These are phyloP conservation scores for Metarhizium brunneum DNA, from an alignment of 2,329 filamentous ascomycete species.

Conservation along the genomic window DNA sequence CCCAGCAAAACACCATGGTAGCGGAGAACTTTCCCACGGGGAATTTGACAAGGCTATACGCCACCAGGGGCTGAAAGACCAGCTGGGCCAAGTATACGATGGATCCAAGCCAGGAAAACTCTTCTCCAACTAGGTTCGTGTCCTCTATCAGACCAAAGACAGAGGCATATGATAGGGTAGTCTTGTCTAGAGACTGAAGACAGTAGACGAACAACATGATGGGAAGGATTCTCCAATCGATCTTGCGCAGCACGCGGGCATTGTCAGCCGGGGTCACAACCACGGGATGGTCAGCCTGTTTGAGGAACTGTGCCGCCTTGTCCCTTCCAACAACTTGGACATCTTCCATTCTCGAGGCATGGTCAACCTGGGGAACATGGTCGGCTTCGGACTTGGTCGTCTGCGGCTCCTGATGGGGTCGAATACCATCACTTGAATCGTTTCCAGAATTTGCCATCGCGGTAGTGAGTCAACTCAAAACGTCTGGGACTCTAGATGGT, in stretches of 20 bases:
- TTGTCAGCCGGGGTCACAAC: conserved; percentile 43
- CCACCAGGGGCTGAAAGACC: conserved; percentile 41
- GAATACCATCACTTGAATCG: neutral
- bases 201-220: conserved; percentile 50
- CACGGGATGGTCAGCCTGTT: conserved; percentile 32
- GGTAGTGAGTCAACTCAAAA: neutral
- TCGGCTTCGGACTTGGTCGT: neutral
- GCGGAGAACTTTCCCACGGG: conserved; percentile 46
- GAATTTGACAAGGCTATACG: conserved; percentile 43
- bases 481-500: neutral
- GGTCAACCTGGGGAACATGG: neutral
- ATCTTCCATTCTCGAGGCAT: neutral
- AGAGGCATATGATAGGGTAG: conserved; percentile 50
- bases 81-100: conserved; percentile 44
- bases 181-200: conserved; percentile 54
- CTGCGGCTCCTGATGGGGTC: neutral
- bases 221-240: conserved; percentile 40
- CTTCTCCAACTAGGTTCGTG: conserved; percentile 43
- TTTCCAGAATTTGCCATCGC: neutral
- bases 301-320: conserved; percentile 40
- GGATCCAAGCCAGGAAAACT: conserved; percentile 53
- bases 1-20: conserved; percentile 43
- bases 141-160: conserved; percentile 54
- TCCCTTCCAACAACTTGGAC: conserved; percentile 18
- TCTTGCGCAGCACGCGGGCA: conserved; percentile 32